Evolutionary conservation across 2,329 filamentous ascomycete species (phyloP).

Genomic region (Penicillium sp.): DNA sequence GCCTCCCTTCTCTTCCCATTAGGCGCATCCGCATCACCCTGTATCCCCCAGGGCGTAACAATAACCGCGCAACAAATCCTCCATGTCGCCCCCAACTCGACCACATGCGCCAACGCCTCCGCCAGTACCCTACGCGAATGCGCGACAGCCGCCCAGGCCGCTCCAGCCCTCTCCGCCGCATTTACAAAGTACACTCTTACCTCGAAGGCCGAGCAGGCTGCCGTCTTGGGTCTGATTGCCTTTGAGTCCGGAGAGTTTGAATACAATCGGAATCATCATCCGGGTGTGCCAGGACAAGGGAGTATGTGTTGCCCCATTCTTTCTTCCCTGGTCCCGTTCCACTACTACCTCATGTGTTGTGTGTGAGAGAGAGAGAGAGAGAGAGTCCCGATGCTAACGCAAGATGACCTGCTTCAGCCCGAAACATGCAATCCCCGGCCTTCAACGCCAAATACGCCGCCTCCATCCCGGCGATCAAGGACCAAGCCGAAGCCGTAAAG

Average conservation of each 20-base stretch:
- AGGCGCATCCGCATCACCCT: not conserved
- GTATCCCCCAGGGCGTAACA: not conserved
- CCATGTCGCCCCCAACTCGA: conserved; percentile 62
- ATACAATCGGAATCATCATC: conserved; percentile 57
- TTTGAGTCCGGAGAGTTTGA: conserved; percentile 73
- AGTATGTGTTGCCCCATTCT: conserved; percentile 17
- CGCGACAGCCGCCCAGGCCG: conserved; percentile 67
- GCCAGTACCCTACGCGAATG: conserved; percentile 62
- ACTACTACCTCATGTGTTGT: no score
- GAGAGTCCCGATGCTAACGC: not conserved
- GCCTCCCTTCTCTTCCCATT: not conserved
- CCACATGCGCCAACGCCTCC: conserved; percentile 55
- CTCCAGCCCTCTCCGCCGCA: conserved; percentile 59
- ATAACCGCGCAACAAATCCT: conserved; percentile 37
- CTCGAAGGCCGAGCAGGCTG: conserved; percentile 66
- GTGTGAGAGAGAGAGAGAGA: no score
- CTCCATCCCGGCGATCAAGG: conserved; percentile 50
- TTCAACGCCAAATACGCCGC: conserved; percentile 62
- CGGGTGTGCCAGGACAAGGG: conserved; percentile 21
- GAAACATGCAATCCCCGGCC: conserved; percentile 66
- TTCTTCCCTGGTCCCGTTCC: not conserved
- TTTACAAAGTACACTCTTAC: conserved; percentile 64
- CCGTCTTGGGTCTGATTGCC: conserved; percentile 71
- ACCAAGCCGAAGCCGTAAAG: conserved; percentile 36
- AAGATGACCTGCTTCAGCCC: conserved; percentile 40